Percentiles rank a stretch among this genome's conserved stretches.
These are phyloP conservation scores for Pinus tabuliformis DNA, from an alignment of 75 land plant genomes.

Conservation along the genomic window DNA sequence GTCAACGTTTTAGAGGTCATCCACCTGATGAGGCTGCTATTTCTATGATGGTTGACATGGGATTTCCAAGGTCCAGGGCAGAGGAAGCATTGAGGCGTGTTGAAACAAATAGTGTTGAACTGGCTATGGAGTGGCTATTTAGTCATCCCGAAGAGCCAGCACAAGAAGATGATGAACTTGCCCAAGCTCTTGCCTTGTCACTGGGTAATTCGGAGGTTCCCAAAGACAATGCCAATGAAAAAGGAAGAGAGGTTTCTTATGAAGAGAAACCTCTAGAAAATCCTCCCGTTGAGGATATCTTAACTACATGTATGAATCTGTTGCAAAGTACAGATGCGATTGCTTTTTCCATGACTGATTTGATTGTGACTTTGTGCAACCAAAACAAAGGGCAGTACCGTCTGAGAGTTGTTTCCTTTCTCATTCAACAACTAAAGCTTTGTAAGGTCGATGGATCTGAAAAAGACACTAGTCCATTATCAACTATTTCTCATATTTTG, in stretches of 20 bases:
- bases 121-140: slow-evolving; percentile 98
- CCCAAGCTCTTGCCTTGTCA: slow-evolving; percentile 92
- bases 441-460: slow-evolving; percentile 48
- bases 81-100: slow-evolving; percentile 91
- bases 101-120: slow-evolving; percentile 87
- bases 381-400: slow-evolving; percentile 87
- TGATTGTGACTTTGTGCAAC: slow-evolving; percentile 82
- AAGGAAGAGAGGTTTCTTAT: slow-evolving; percentile 30
- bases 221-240: slow-evolving; percentile 48
- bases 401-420: slow-evolving; percentile 48
- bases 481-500: slow-evolving; percentile 69
- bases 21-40: slow-evolving; percentile 91
- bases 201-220: slow-evolving; percentile 65
- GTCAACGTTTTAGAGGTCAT: slow-evolving; percentile 38
- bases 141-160: slow-evolving; percentile 83
- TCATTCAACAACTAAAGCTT: slow-evolving; percentile 71
- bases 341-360: slow-evolving; percentile 77
- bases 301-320: slow-evolving; percentile 63
- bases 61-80: slow-evolving; percentile 85
- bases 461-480: slow-evolving; percentile 52
- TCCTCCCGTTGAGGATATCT: slow-evolving; percentile 87
- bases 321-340: slow-evolving; percentile 71
- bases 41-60: slow-evolving; percentile 93
- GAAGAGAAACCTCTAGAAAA: slow-evolving; percentile 48
- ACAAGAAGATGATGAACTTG: slow-evolving; percentile 96